A percentile compares a stretch with the other conserved stretches of the same genome.
Evolutionary conservation across 2,329 filamentous ascomycete genomes (phyloP).

Genomic region (Grosmannia penicillata): DNA sequence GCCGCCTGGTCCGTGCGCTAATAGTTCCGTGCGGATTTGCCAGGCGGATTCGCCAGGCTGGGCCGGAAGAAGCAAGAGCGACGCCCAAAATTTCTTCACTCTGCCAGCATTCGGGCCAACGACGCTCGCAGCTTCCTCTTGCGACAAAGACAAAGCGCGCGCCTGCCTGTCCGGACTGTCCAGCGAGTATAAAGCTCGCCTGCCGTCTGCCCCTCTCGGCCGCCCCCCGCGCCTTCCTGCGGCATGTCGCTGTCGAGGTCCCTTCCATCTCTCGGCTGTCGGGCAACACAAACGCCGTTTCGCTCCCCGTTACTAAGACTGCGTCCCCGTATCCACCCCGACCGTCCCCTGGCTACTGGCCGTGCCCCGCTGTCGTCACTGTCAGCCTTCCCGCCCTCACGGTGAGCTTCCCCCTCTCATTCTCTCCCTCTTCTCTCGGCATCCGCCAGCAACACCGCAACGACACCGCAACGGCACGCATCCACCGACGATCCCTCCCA

Average conservation of each 20-base stretch:
- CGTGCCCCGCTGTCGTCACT: constrained; percentile 10
- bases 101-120: no score
- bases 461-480: no score
- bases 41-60: no score
- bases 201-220: not conserved
- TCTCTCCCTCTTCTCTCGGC: not conserved
- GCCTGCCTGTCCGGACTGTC: no score
- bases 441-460: not conserved
- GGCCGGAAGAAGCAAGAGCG: no score
- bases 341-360: constrained; percentile 3
- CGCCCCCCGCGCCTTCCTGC: not conserved
- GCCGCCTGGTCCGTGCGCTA: no score
- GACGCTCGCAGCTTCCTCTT: no score
- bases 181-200: not conserved
- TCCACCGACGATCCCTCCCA: no score
- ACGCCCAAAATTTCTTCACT: no score
- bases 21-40: no score
- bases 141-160: no score
- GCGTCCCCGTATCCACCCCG: constrained; percentile 3
- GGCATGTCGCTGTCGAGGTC: constrained; percentile 6
- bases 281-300: constrained; percentile 3
- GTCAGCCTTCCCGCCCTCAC: constrained; percentile 1
- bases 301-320: constrained; percentile 6
- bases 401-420: constrained; percentile 4
- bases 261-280: constrained; percentile 4